Percentiles rank a stretch among this genome's conserved stretches.
These are phyloP conservation scores for Rehmannia glutinosa DNA, from an alignment of 257 asterid genomes.

Conservation along the genomic window DNA sequence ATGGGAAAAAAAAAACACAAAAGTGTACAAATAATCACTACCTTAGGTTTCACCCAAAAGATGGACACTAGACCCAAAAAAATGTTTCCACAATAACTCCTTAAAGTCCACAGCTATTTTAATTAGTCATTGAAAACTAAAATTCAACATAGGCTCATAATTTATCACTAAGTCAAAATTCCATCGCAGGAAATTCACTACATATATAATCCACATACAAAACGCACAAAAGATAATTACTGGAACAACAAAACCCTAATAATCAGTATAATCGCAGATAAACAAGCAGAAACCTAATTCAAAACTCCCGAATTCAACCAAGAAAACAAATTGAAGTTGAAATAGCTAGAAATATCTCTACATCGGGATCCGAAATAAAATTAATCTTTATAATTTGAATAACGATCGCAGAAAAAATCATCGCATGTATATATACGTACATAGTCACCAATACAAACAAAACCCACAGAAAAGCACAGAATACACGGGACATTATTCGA, in stretches of 20 bases:
- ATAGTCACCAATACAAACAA: background rate
- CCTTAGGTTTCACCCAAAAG: no score
- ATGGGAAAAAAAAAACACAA: background rate
- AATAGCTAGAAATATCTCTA: background rate
- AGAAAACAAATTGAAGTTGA: background rate
- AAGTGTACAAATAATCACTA: no score
- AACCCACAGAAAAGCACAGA: background rate
- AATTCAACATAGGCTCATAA: background rate
- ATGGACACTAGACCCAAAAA: background rate
- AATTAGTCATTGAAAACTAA: background rate
- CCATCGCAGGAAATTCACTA: background rate
- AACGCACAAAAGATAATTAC: background rate
- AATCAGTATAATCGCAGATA: constrained; percentile 3
- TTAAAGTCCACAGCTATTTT: background rate
- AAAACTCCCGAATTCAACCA: background rate
- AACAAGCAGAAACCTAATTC: constrained; percentile 5
- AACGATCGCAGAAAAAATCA: constrained; percentile 7
- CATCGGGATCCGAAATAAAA: constrained; percentile 4
- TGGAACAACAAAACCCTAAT: constrained; percentile 25
- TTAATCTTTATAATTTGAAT: background rate
- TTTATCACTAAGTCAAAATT: background rate
- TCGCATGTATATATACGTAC: background rate
- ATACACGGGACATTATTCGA: background rate
- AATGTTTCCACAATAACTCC: background rate
- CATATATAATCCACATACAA: background rate